Base-by-base conservation (phyloP, 2,329 filamentous ascomycete species). In the Verticillium zaregamsianum region DNA sequence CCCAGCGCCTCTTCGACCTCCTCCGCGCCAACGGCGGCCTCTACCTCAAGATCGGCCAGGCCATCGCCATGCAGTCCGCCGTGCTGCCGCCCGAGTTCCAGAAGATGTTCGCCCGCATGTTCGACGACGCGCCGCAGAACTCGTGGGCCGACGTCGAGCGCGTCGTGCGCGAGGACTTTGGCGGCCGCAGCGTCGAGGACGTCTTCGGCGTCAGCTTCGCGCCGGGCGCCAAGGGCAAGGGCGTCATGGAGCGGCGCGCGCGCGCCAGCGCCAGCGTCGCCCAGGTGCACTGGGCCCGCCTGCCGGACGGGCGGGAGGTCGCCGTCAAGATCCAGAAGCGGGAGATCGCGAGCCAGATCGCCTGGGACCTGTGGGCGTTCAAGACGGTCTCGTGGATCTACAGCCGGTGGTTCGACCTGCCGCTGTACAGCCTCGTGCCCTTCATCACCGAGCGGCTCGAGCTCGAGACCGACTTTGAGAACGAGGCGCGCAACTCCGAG, bases 11-110 rank as follows among this genome's bases (percentile, higher is more conserved):
- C 40, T 96, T 92, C 64, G 83, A 94, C 33, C 79, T 99, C 65
- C 82, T 98, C 67, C 85, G 91, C 31, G 80, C 86, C 61, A 99
- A 99, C 82, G 94, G 95, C 63, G 95, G 95, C 0, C 77, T 99
- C 20, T 99, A 98, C 72, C 82, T 98, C 72, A 99, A 99, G 82
- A 97, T 99, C 62, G 95, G 95, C 0, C 95, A 99, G 80, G 95
- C 95, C 5, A 94, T 99, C 67, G 95, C 94, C 15, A 98, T 98
- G 95, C 95, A 99, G 81, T 94, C 91, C 67, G 94, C 94, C 0
- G 88, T 98, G 31, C 79, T 99, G 64, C 95, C 95, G 31, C 91
- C 93, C 0, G 93, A 97, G 75, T 98, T 98, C 69, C 93, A 97
- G 79, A 88, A 89, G 70, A 98, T 97, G 93, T 99, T 99, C 72